Evolutionary conservation across 345 rosid genomes (phyloP).

Genomic region (Dipteronia dyeriana): DNA sequence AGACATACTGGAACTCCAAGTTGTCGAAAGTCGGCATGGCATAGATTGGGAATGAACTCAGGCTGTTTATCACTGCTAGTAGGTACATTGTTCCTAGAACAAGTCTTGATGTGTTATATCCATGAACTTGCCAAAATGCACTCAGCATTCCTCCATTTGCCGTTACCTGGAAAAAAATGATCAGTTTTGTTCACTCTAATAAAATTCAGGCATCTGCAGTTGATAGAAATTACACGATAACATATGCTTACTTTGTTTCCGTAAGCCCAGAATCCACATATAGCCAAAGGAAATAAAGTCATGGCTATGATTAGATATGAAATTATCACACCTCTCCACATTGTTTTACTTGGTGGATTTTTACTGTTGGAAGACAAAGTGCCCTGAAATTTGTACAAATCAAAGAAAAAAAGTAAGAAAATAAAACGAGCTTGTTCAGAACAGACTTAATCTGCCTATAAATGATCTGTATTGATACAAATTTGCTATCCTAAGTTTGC

Average conservation of each 20-base stretch:
- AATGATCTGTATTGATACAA: too few relatives aligned
- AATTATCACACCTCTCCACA: slow-evolving; percentile 52
- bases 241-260: slow-evolving; percentile 41
- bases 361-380: slow-evolving; percentile 46
- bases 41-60: slow-evolving; percentile 50
- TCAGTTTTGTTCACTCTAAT: background rate
- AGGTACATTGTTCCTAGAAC: slow-evolving; percentile 28
- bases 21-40: slow-evolving; percentile 63
- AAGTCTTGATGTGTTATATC: slow-evolving; percentile 26
- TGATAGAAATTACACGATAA: background rate
- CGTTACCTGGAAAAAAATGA: slow-evolving; percentile 24
- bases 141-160: slow-evolving; percentile 33
- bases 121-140: slow-evolving; percentile 31
- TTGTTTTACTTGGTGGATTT: slow-evolving; percentile 30
- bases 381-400: slow-evolving; percentile 32
- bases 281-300: slow-evolving; percentile 38
- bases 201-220: background rate
- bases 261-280: slow-evolving; percentile 56
- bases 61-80: slow-evolving; percentile 32
- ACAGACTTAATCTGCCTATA: too few relatives aligned
- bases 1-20: slow-evolving; percentile 32
- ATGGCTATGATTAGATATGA: slow-evolving; percentile 41
- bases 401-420: background rate
- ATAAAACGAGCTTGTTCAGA: too few relatives aligned
- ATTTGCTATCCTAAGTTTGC: too few relatives aligned